phyloP scores from a whole-genome alignment of 2,329 filamentous ascomycete genomes.

The Bipolaris gigantea region DNA sequence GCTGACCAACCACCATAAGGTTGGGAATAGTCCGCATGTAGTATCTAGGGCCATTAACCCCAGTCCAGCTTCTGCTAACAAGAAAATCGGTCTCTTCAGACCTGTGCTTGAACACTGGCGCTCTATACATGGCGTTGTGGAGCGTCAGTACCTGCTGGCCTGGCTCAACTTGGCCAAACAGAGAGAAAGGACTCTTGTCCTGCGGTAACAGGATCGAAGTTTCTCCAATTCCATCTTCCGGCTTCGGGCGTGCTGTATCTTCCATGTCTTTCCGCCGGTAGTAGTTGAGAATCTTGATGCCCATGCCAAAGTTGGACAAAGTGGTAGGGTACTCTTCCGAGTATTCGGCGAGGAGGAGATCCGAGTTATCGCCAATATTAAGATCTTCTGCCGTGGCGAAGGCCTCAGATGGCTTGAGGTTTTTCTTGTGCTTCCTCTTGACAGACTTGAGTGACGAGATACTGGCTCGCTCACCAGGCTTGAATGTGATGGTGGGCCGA shows the following conservation, averaged over 20 bases:
- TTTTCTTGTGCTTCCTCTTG: conserved; percentile 80
- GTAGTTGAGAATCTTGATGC: conserved; percentile 93
- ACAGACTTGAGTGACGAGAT: conserved; percentile 70
- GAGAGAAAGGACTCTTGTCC: conserved; percentile 92
- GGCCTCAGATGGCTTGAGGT: conserved; percentile 74
- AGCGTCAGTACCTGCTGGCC: conserved; percentile 89
- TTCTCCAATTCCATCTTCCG: conserved; percentile 74
- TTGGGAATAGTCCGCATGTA: conserved; percentile 89
- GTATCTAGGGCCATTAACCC: conserved; percentile 75
- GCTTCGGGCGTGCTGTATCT: conserved; percentile 73
- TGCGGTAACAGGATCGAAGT: conserved; percentile 85
- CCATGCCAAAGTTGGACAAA: conserved; percentile 97
- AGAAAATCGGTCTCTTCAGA: conserved; percentile 81
- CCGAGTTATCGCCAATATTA: conserved; percentile 85
- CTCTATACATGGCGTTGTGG: conserved; percentile 93
- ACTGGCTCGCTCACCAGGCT: conserved; percentile 67
- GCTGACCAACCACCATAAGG: conserved; percentile 86
- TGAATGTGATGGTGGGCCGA: conserved; percentile 75
- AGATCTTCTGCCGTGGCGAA: conserved; percentile 81
- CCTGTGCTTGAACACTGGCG: conserved; percentile 87
- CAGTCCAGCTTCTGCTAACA: conserved; percentile 78
- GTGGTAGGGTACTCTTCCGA: conserved; percentile 91
- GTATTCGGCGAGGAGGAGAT: conserved; percentile 87
- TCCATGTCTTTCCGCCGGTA: conserved; percentile 82
- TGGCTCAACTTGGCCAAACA: conserved; percentile 89